Evolutionary conservation across 495 filamentous ascomycete species (phyloP), one percentile per base, ranked within the genome.

Genomic region (Zalerion maritima): DNA sequence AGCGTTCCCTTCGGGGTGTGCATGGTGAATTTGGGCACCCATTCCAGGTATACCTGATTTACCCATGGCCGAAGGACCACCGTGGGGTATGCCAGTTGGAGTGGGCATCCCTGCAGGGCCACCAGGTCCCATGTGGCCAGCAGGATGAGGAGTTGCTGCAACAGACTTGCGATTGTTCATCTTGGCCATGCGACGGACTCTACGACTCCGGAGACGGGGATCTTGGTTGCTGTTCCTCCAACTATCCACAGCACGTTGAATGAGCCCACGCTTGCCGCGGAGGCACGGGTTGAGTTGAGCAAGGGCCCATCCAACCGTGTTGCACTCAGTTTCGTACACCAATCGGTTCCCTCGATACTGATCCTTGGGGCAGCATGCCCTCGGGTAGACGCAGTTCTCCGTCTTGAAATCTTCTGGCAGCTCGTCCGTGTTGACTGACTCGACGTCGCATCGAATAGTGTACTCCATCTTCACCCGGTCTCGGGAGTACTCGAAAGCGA

Each of bases 381-480:
- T 66, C 0, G 89, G 89, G 43, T 97, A 97, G 7, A 97, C 89
- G 55, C 91, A 96, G 57, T 97, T 97, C 48, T 92, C 86, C 4
- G 78, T 81, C 61, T 92, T 93, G 71, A 96, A 96, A 29, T 94
- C 85, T 40, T 67, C 62, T 36, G 67, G 68, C 17, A 97, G 71
- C 24, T 67, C 74, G 28, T 94, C 85, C 28, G 87, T 81, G 48
- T 83, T 84, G 24, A 97, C 84, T 1, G 86, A 94, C 56, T 94
- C 89, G 14, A 96, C 89, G 43, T 97, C 89, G 46, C 89, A 97
- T 19, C 89, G 78, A 46, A 97, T 97, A 1, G 85, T 94, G 53
- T 97, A 97, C 51, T 94, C 89, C 84, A 94, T 94, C 70, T 97
- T 97, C 39, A 97, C 85, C 17, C 89, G 68, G 50, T 97, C 89